These are phyloP conservation scores for Pichia cabralensis DNA, from an alignment of 805 yeast genomes.

Conservation along the genomic window DNA sequence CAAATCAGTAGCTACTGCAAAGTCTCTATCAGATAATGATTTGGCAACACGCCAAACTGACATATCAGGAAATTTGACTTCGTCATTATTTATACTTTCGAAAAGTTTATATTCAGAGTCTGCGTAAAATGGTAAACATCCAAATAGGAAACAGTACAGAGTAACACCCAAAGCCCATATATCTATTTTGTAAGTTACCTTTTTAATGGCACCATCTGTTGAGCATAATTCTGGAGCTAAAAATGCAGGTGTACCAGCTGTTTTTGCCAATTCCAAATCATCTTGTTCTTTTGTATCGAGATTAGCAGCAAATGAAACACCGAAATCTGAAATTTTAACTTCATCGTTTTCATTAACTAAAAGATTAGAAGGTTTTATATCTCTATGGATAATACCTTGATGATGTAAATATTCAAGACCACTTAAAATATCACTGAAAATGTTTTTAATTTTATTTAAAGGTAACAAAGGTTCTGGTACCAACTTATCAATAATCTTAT, in stretches of 20 bases:
- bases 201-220: constrained; percentile 39
- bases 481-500: constrained; percentile 3
- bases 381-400: constrained; percentile 89
- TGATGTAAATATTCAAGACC: constrained; percentile 87
- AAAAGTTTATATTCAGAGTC: constrained; percentile 80
- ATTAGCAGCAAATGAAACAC: constrained; percentile 69
- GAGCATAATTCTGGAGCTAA: constrained; percentile 89
- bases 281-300: constrained; percentile 46
- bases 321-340: constrained; percentile 94
- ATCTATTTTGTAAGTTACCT: constrained; percentile 75
- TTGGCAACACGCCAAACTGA: constrained; percentile 20
- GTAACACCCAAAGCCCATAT: constrained; percentile 98
- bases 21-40: constrained; percentile 16
- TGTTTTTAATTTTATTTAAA: constrained; percentile 55
- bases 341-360: constrained; percentile 57
- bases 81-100: constrained; percentile 62
- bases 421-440: constrained; percentile 71
- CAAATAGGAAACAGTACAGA: constrained; percentile 77
- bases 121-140: constrained; percentile 81
- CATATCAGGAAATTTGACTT: constrained; percentile 46
- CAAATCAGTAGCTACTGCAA: constrained; percentile 45
- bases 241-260: constrained; percentile 97
- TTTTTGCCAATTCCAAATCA: constrained; percentile 82
- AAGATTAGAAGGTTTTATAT: constrained; percentile 84
- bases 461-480: constrained; percentile 52